Conservation (phyloP, 2,329 filamentous ascomycete species). For the Mycogone perniciosa region DNA sequence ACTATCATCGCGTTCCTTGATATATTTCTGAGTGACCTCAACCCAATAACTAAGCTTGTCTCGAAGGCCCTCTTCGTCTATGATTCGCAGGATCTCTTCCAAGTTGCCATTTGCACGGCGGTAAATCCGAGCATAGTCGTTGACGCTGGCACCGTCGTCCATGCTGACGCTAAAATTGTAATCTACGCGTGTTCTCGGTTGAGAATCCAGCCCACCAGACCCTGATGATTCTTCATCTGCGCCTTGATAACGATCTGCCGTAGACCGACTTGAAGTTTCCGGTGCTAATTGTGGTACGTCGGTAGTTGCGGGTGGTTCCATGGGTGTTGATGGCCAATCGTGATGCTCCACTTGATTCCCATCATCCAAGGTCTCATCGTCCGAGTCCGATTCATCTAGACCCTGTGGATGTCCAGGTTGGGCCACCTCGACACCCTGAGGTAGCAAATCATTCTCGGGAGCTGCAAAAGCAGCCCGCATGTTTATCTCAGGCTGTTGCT, state of each 20-base stretch:
- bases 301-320: background rate
- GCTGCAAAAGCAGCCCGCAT: slow-evolving; percentile 62
- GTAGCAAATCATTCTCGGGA: slow-evolving; percentile 24
- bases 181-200: background rate
- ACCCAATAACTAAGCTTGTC: slow-evolving; percentile 56
- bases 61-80: slow-evolving; percentile 53
- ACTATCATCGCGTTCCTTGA: slow-evolving; percentile 19
- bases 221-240: slow-evolving; percentile 1
- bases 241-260: background rate
- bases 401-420: slow-evolving; percentile 13
- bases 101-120: slow-evolving; percentile 54
- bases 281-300: background rate
- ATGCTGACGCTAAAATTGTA: background rate
- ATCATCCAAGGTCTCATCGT: slow-evolving; percentile 28
- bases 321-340: slow-evolving; percentile 1
- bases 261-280: background rate
- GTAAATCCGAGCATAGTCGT: slow-evolving; percentile 47
- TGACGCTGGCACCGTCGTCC: slow-evolving; percentile 20
- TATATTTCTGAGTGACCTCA: slow-evolving; percentile 39
- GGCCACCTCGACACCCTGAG: slow-evolving; percentile 18
- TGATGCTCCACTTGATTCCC: slow-evolving; percentile 14
- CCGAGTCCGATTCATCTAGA: slow-evolving; percentile 25
- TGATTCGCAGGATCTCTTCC: slow-evolving; percentile 52
- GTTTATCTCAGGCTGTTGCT: slow-evolving; percentile 91
- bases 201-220: background rate